phyloP scores from a whole-genome alignment of 2,329 filamentous ascomycete species.

The Colletotrichum musae region DNA sequence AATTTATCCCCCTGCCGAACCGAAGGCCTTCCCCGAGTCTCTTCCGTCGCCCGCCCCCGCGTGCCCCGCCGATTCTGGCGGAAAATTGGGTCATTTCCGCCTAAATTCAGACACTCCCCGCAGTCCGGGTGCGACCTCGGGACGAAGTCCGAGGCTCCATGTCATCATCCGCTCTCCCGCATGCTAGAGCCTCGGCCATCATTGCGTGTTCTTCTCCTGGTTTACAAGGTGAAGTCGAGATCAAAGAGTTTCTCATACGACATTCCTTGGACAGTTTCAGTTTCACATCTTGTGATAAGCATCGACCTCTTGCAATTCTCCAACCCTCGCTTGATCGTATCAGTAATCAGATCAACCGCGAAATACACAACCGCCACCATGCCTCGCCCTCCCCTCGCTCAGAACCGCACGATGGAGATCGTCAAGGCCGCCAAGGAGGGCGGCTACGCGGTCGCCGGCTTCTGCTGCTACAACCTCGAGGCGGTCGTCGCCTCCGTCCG shows the following conservation, averaged over 20 bases:
- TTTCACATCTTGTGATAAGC: too few relatives aligned
- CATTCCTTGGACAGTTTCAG: too few relatives aligned
- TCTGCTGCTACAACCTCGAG: constrained; percentile 76
- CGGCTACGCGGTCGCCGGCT: constrained; percentile 67
- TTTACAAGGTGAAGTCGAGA: too few relatives aligned
- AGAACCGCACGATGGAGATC: constrained; percentile 54
- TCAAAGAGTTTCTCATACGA: too few relatives aligned
- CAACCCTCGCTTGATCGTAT: too few relatives aligned
- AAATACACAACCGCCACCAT: not conserved
- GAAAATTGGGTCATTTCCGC: constrained; percentile 15
- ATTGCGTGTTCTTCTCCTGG: too few relatives aligned
- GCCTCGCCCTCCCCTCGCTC: constrained; percentile 27
- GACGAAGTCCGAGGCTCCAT: constrained; percentile 10
- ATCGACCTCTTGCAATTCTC: too few relatives aligned
- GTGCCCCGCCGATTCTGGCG: not conserved
- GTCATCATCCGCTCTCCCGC: not conserved
- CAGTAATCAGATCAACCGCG: too few relatives aligned
- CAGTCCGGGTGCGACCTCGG: constrained; percentile 4
- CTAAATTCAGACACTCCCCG: constrained; percentile 9
- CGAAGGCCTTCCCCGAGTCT: constrained; percentile 2
- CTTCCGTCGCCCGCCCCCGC: constrained; percentile 8
- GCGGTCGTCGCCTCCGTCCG: constrained; percentile 76
- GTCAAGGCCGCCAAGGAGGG: constrained; percentile 67
- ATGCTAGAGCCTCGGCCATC: not conserved
- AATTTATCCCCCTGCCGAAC: constrained; percentile 5